These are phyloP conservation scores for Fraxinus velutina DNA, from an alignment of 305 asterid species.

Conservation along the genomic window DNA sequence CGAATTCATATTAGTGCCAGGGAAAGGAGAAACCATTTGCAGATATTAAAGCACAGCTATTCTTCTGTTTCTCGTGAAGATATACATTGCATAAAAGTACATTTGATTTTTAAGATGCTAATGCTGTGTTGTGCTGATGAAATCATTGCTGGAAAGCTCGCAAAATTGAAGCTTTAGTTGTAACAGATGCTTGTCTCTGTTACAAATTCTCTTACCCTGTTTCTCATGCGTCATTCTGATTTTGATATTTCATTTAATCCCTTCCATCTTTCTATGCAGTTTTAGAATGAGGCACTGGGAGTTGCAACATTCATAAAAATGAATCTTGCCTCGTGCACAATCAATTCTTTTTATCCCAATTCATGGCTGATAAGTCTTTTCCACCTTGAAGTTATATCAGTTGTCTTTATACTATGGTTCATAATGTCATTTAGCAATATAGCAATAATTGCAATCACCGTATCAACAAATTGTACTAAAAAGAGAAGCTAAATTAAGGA, in stretches of 20 bases:
- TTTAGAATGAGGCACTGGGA: background rate
- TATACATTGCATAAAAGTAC: background rate
- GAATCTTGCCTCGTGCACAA: background rate
- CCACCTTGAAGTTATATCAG: slow-evolving; percentile 8
- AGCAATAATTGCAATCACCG: background rate
- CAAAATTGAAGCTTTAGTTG: background rate
- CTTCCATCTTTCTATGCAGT: slow-evolving; percentile 6
- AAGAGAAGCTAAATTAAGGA: slow-evolving; percentile 8
- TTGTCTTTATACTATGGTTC: background rate
- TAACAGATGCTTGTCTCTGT: background rate
- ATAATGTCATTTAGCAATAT: background rate
- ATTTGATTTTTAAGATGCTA: background rate
- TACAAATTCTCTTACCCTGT: background rate
- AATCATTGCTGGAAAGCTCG: slow-evolving; percentile 3
- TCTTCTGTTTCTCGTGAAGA: background rate
- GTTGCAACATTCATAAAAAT: background rate
- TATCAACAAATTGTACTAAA: background rate
- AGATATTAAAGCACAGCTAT: background rate
- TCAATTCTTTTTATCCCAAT: slow-evolving; percentile 6
- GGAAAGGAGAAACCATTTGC: slow-evolving; percentile 17
- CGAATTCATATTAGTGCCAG: slow-evolving; percentile 25
- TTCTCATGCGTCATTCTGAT: slow-evolving; percentile 7
- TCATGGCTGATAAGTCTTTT: slow-evolving; percentile 7
- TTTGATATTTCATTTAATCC: slow-evolving; percentile 3
- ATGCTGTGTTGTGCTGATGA: background rate